Base-by-base conservation (phyloP, 371 early-diverging fungal species). In the Mucor circinelloides region DNA sequence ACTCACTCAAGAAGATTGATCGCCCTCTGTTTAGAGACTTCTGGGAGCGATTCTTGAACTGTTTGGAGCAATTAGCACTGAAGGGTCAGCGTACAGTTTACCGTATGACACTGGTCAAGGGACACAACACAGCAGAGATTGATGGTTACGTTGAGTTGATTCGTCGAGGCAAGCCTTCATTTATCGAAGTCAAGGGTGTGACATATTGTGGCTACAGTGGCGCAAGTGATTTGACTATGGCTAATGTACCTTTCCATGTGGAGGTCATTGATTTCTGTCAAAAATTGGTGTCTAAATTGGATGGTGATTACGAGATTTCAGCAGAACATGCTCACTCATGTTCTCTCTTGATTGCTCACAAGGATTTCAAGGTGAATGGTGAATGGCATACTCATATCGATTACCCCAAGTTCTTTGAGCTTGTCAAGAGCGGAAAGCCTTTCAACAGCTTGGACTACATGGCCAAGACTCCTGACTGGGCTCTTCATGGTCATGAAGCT, bases 301-400 rank as follows among this genome's bases (percentile, higher is more conserved):
- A 83, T 17, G 83, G 78, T 19, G 88, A 87, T 17, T 93, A 93
- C 68, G 92, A 89, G 63, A 84, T 93, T 61, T 86, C 93, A 5
- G 87, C 87, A 28, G 93, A 91, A 61, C 94, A 93, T 69, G 89
- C 87, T 12, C 94, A 94, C 65, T 89, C 90, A 3, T 90, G 90
- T 69, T 90, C 88, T 7, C 85, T 94, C 55, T 76, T 94, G 54
- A 87, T 94, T 60, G 90, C 93, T 6, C 80, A 87, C 50, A 86
- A 83, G 32, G 78, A 84, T 56, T 94, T 89, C 78, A 88, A 87
- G 78, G 85, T 87, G 58, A 79, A 91, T 50, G 88, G 88, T 61
- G 84, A 79, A 63, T 94, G 94, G 94, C 74, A 88, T 61, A 94
- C 94, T 1, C 91, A 91, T 80, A 94, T 94, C 63, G 93, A 94